These are phyloP conservation scores for Candida endomychidarum DNA, from an alignment of 805 yeast species.

Conservation along the genomic window DNA sequence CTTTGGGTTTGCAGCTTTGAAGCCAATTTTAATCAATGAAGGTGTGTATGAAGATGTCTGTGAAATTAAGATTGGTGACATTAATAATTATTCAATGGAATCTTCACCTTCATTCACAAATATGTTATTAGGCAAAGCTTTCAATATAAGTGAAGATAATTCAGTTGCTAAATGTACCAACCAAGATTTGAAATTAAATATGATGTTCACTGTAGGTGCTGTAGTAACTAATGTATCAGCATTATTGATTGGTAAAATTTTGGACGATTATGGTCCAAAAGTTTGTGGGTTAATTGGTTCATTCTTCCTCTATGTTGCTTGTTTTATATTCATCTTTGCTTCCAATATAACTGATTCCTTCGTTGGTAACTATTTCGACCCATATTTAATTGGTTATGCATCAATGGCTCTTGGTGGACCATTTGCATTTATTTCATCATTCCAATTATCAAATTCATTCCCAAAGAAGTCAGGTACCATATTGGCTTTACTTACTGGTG, in stretches of 20 bases:
- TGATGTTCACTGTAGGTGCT: conserved; percentile 61
- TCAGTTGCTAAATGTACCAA: conserved; percentile 45
- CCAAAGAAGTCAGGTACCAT: conserved; percentile 53
- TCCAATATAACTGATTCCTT: conserved; percentile 20
- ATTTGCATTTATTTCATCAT: conserved; percentile 53
- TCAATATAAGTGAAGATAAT: conserved; percentile 16
- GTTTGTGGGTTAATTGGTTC: conserved; percentile 56
- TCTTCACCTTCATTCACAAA: conserved; percentile 15
- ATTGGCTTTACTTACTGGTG: conserved; percentile 55
- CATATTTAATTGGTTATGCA: conserved; percentile 52
- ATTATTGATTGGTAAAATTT: conserved; percentile 47
- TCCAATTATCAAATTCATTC: conserved; percentile 57
- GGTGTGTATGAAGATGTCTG: conserved; percentile 47
- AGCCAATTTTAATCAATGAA: conserved; percentile 51
- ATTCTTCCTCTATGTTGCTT: conserved; percentile 44
- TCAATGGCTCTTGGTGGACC: conserved; percentile 60
- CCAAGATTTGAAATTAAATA: conserved; percentile 54
- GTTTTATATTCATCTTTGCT: conserved; percentile 46
- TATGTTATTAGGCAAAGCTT: conserved; percentile 12
- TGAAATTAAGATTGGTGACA: conserved; percentile 18
- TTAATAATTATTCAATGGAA: conserved; percentile 8
- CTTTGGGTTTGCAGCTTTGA: conserved; percentile 60
- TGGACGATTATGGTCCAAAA: conserved; percentile 53
- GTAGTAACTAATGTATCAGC: conserved; percentile 57
- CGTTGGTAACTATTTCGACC: conserved; percentile 36